Percentiles rank a stretch among this genome's conserved stretches.
These are phyloP conservation scores for Cylindrodendrum hubeiense DNA, from an alignment of 2,329 filamentous ascomycete species.

Conservation along the genomic window DNA sequence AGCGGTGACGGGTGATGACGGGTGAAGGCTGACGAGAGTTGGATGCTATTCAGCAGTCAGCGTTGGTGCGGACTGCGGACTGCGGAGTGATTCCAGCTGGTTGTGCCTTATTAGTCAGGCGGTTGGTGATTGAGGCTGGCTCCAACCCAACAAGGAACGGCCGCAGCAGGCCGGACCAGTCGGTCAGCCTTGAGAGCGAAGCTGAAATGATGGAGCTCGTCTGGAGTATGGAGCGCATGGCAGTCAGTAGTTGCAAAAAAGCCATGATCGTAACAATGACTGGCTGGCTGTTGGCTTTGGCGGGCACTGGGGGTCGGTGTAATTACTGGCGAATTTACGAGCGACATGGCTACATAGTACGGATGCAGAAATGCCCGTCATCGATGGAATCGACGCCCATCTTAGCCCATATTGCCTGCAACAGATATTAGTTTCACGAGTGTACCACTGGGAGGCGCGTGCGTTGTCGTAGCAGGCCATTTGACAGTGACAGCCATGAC, in stretches of 20 bases:
- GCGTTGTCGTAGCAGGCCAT: conserved; percentile 7
- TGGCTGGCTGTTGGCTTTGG: not conserved
- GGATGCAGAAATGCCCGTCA: conserved; percentile 6
- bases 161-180: not conserved
- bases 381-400: conserved; percentile 19
- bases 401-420: conserved; percentile 11
- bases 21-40: conserved; percentile 1
- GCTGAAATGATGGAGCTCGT: not conserved
- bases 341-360: not conserved
- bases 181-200: not conserved
- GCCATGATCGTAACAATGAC: not conserved
- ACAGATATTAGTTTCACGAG: conserved; percentile 25
- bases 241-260: not conserved
- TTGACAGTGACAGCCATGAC: conserved; percentile 11
- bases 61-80: no score
- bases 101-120: conserved; percentile 7
- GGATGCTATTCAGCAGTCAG: conserved; percentile 7
- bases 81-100: conserved; percentile 1
- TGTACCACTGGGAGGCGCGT: conserved; percentile 25
- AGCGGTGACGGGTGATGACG: conserved; percentile 22
- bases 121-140: conserved; percentile 6
- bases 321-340: conserved; percentile 1
- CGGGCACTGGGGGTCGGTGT: not conserved
- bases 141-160: not conserved
- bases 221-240: not conserved